These are phyloP conservation scores for Suillus sp. DNA, from an alignment of 768 basidiomycete species.

Conservation along the genomic window DNA sequence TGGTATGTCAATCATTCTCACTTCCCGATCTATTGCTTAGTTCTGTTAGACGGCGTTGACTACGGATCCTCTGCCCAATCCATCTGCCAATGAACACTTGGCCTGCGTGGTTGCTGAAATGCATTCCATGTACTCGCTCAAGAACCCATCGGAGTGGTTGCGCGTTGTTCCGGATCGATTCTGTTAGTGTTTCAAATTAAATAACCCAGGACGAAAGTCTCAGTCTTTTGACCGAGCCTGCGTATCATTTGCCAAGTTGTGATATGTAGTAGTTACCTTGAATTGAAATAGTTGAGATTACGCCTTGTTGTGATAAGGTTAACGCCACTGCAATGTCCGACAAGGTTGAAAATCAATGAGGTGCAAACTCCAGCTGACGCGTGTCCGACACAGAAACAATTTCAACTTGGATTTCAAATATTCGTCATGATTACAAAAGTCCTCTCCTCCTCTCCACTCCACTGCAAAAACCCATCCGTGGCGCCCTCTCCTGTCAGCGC, in stretches of 20 bases:
- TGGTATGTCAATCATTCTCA: not conserved
- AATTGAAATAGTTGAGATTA: not conserved
- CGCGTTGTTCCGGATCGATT: not conserved
- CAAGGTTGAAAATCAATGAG: no score
- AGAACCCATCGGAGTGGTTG: not conserved
- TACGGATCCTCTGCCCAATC: not conserved
- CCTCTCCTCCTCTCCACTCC: slow-evolving; percentile 21
- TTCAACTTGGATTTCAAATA: not conserved
- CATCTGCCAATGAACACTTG: not conserved
- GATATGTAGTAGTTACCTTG: slow-evolving; percentile 11
- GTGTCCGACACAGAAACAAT: no score
- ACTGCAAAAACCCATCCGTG: slow-evolving; percentile 40
- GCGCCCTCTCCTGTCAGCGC: slow-evolving; percentile 75
- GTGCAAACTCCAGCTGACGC: no score
- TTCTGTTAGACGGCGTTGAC: not conserved
- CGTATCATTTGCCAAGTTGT: slow-evolving; percentile 11
- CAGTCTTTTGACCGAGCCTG: slow-evolving; percentile 3
- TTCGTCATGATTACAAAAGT: slow-evolving; percentile 10
- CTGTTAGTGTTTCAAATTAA: slow-evolving; percentile 9
- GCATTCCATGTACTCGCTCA: not conserved
- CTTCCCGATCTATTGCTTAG: not conserved
- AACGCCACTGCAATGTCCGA: no score
- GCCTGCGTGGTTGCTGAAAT: not conserved
- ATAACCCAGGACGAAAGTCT: slow-evolving; percentile 15
- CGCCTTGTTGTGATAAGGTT: not conserved